Evolutionary conservation across 176 grass and related monocot species (phyloP).

Genomic region (Aegilops umbellulata): DNA sequence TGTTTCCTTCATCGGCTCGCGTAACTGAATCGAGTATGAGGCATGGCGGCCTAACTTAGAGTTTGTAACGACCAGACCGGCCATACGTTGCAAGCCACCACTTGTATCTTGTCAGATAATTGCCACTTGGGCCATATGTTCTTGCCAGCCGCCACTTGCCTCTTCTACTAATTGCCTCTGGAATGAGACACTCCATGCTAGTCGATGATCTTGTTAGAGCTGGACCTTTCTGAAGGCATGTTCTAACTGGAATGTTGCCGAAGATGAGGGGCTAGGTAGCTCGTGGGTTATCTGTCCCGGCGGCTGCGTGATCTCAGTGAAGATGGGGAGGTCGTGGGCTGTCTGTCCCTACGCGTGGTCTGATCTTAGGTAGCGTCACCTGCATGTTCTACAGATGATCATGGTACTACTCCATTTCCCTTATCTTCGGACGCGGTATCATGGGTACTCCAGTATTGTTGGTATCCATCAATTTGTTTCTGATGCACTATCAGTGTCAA

Average conservation of each 20-base stretch:
- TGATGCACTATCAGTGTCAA: neutral
- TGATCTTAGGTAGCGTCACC: neutral
- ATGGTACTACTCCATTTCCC: neutral
- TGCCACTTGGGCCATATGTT: neutral
- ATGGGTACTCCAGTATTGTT: neutral
- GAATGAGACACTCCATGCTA: neutral
- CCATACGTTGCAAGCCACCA: neutral
- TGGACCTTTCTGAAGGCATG: neutral
- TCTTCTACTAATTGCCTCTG: neutral
- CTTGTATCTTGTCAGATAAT: neutral
- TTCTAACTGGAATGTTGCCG: neutral
- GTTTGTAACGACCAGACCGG: neutral
- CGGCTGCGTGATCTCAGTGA: slow-evolving; percentile 2
- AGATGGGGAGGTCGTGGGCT: slow-evolving; percentile 3
- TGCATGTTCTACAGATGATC: neutral
- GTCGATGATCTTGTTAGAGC: neutral
- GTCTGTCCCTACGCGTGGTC: neutral
- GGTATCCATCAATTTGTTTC: neutral
- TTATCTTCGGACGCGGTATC: neutral
- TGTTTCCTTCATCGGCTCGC: neutral
- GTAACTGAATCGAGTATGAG: neutral
- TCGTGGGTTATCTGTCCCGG: neutral
- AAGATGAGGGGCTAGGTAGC: neutral
- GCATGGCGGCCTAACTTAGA: too few species aligned
- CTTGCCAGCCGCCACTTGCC: neutral